Evolutionary conservation across 2,329 filamentous ascomycete species (phyloP).

Genomic region (Claviceps sp.): DNA sequence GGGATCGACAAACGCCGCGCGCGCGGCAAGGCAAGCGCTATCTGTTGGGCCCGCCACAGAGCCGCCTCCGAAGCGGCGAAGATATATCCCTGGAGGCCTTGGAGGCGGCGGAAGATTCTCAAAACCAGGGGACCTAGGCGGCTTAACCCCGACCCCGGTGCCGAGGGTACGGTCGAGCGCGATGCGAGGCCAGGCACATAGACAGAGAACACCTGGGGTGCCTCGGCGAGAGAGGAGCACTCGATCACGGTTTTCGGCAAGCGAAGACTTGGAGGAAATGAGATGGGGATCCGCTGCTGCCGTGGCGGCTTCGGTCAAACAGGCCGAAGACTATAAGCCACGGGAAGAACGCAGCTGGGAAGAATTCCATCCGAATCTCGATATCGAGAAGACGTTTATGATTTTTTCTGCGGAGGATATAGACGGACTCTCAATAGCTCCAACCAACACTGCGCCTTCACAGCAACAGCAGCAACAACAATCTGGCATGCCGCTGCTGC

Average conservation of each 20-base stretch:
- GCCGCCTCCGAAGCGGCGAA: slow-evolving; percentile 54
- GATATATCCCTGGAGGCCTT: slow-evolving; percentile 76
- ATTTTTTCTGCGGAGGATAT: slow-evolving; percentile 75
- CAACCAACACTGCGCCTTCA: too few relatives aligned
- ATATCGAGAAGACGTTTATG: slow-evolving; percentile 70
- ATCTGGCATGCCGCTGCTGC: slow-evolving; percentile 15
- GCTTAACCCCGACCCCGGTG: slow-evolving; percentile 27
- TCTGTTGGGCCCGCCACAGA: slow-evolving; percentile 31
- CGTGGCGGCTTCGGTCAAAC: slow-evolving; percentile 73
- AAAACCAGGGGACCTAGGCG: slow-evolving; percentile 54
- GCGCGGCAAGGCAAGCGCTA: slow-evolving; percentile 24
- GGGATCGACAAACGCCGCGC: slow-evolving; percentile 27
- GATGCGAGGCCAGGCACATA: slow-evolving; percentile 30
- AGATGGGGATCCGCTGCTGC: slow-evolving; percentile 80
- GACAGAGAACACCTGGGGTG: slow-evolving; percentile 26
- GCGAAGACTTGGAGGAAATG: slow-evolving; percentile 44
- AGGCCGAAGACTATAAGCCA: slow-evolving; percentile 93
- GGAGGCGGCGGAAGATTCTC: slow-evolving; percentile 77
- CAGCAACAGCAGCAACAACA: slow-evolving; percentile 17
- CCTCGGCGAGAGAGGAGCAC: slow-evolving; percentile 45
- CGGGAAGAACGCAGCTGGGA: slow-evolving; percentile 95
- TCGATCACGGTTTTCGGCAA: slow-evolving; percentile 38
- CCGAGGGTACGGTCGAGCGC: slow-evolving; percentile 29
- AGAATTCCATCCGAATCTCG: slow-evolving; percentile 90
- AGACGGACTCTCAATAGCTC: slow-evolving; percentile 48